Evolutionary conservation across 1,284 basidiomycete genomes (phyloP).

Genomic region (Boletus holoroseus): DNA sequence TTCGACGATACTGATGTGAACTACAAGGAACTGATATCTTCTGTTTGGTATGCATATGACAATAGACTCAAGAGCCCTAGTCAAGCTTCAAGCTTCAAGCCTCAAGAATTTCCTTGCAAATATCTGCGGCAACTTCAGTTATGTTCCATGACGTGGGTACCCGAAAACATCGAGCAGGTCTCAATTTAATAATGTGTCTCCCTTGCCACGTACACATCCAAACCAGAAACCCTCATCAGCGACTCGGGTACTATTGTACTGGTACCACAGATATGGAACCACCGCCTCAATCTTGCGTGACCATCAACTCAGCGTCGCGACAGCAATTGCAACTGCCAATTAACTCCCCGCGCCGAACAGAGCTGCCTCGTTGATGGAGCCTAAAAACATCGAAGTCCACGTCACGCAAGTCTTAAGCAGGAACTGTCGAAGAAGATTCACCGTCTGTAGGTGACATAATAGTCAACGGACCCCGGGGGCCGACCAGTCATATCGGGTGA

Average conservation of each 20-base stretch:
- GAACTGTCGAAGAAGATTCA: neutral
- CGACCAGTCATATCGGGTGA: neutral
- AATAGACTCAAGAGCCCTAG: neutral
- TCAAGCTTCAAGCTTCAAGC: too few relatives aligned
- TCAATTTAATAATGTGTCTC: neutral
- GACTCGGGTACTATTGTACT: neutral
- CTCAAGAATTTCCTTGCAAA: too few relatives aligned
- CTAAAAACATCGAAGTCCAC: neutral
- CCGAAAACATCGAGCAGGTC: neutral
- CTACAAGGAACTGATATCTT: too few relatives aligned
- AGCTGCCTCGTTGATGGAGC: neutral
- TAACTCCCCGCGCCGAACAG: neutral
- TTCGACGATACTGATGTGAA: too few relatives aligned
- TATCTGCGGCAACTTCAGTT: neutral
- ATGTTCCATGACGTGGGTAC: neutral
- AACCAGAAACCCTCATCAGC: neutral
- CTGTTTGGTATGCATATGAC: neutral
- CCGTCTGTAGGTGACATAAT: neutral
- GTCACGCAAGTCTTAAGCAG: neutral
- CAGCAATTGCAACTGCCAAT: neutral
- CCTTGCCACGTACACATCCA: neutral
- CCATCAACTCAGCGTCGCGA: neutral
- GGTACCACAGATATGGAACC: neutral
- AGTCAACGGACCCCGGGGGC: neutral
- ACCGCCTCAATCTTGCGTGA: neutral